Evolutionary conservation across 2,329 filamentous ascomycete species (phyloP).

Genomic region (Amphichorda felina): DNA sequence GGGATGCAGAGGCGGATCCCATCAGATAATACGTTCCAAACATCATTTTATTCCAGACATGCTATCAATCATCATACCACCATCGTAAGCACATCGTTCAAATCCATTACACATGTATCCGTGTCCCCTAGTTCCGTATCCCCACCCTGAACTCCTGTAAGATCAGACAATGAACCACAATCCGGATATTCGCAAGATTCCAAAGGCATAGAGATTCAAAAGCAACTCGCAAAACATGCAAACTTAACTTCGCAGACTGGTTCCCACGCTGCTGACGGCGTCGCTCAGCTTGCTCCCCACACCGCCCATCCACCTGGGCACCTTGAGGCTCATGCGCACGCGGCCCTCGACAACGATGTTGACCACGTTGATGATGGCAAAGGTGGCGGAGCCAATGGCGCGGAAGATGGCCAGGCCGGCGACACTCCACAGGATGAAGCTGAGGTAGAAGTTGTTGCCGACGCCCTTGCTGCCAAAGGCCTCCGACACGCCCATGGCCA

Average conservation of each 20-base stretch:
- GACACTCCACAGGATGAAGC: conserved; percentile 87
- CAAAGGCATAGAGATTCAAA: conserved; percentile 5
- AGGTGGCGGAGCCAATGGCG: conserved; percentile 69
- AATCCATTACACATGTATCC: neutral
- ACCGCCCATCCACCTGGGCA: conserved; percentile 35
- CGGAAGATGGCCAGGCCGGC: conserved; percentile 80
- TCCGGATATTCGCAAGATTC: too few species aligned
- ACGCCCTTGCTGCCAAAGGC: conserved; percentile 63
- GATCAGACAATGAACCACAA: too few species aligned
- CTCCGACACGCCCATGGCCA: conserved; percentile 89
- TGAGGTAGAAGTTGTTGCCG: conserved; percentile 78
- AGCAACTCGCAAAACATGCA: conserved; percentile 3
- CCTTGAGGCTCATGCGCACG: conserved; percentile 47
- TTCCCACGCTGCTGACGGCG: conserved; percentile 36
- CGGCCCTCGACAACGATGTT: conserved; percentile 82
- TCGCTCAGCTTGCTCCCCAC: conserved; percentile 30
- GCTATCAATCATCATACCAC: too few species aligned
- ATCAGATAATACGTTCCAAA: too few species aligned
- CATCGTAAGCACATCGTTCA: too few species aligned
- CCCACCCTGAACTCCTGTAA: neutral
- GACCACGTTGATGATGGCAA: conserved; percentile 71
- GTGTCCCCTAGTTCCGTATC: neutral
- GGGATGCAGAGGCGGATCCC: too few species aligned
- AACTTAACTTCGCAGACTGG: conserved; percentile 19
- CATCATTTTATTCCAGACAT: too few species aligned